Percentiles rank a stretch among this genome's conserved stretches.
Evolutionary conservation across 2,329 filamentous ascomycete genomes (phyloP).

Genomic region (Arthrobotrys musiformis): DNA sequence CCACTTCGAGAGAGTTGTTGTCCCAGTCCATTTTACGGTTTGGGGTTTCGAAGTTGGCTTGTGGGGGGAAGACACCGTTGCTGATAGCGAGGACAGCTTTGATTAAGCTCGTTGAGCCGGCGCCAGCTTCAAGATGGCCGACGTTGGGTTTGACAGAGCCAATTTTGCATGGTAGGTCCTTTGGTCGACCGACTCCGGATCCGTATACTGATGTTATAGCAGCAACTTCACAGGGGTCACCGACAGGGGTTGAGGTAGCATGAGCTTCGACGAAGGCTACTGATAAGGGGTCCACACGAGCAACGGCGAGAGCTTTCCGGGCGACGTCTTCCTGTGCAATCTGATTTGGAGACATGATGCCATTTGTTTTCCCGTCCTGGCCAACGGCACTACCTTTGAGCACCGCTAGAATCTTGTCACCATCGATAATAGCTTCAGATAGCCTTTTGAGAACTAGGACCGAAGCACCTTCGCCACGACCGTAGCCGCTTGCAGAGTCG

Average conservation of each 20-base stretch:
- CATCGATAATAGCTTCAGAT: constrained; percentile 60
- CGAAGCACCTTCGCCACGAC: constrained; percentile 62
- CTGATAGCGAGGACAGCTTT: constrained; percentile 69
- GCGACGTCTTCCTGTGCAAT: constrained; percentile 62
- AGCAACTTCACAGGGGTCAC: constrained; percentile 69
- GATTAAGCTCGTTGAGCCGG: constrained; percentile 68
- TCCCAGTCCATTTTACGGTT: constrained; percentile 56
- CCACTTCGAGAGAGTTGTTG: constrained; percentile 47
- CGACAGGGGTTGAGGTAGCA: constrained; percentile 69
- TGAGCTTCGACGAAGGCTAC: constrained; percentile 66
- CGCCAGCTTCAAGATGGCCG: constrained; percentile 68
- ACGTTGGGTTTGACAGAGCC: constrained; percentile 68
- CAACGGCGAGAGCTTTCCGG: constrained; percentile 61
- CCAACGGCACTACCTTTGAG: constrained; percentile 60
- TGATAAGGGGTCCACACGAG: constrained; percentile 59
- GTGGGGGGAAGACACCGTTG: constrained; percentile 62
- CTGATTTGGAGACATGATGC: constrained; percentile 62
- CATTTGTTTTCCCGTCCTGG: constrained; percentile 60
- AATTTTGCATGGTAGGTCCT: constrained; percentile 58
- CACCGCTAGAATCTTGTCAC: constrained; percentile 62
- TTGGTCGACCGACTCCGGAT: constrained; percentile 2
- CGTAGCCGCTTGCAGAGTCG: constrained; percentile 61
- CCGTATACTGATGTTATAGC: constrained; percentile 66
- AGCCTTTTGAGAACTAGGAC: constrained; percentile 62
- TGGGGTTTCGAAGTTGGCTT: constrained; percentile 57